phyloP scores from a whole-genome alignment of 192 early-diverging fungal species.

The Podila epigama region DNA sequence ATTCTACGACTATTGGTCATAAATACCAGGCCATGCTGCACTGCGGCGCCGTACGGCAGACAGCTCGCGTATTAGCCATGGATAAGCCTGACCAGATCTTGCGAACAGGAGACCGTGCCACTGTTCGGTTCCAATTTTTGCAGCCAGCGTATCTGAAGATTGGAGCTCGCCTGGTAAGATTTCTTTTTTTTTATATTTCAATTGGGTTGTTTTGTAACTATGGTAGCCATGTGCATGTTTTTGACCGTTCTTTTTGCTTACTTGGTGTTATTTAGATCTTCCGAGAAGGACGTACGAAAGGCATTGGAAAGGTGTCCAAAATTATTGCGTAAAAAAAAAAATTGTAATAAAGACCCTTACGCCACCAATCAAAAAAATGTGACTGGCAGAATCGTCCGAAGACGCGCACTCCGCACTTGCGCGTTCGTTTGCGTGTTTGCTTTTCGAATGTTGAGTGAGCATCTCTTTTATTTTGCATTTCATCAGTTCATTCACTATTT shows the following conservation, averaged over 20 bases:
- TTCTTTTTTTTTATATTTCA: not conserved
- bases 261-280: conserved; percentile 51
- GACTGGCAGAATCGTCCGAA: not conserved
- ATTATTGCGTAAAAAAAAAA: conserved; percentile 52
- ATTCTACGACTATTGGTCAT: conserved; percentile 88
- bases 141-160: conserved; percentile 74
- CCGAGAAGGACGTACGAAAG: conserved; percentile 87
- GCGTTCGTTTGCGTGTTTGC: not conserved
- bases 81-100: conserved; percentile 67
- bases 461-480: no score
- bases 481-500: no score
- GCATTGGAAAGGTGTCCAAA: conserved; percentile 83
- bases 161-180: conserved; percentile 62
- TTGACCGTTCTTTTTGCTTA: not conserved
- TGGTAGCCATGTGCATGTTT: not conserved
- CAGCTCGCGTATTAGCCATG: conserved; percentile 81
- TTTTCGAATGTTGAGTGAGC: not conserved
- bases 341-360: no score
- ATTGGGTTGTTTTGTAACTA: conserved; percentile 21
- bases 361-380: not conserved
- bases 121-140: conserved; percentile 74
- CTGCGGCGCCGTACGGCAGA: conserved; percentile 87
- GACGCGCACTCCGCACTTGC: not conserved
- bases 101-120: conserved; percentile 87
- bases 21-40: conserved; percentile 98